These are phyloP conservation scores for Zygosaccharomyces rouxii DNA, from an alignment of 805 yeast genomes.

Conservation along the genomic window DNA sequence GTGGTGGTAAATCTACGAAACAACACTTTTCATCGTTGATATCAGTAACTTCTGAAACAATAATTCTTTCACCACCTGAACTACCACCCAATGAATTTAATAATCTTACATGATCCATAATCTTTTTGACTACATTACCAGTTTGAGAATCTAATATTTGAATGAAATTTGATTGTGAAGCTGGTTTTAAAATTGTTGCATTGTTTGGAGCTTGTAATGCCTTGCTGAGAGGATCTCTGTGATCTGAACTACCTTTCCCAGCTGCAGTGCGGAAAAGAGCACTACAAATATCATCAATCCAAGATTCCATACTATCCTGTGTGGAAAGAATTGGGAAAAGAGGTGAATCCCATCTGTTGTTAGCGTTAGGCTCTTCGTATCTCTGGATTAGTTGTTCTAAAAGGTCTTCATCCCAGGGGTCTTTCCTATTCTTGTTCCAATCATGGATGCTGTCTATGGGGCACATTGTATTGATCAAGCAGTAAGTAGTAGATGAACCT, in stretches of 20 bases:
- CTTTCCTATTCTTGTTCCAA: slow-evolving; percentile 46
- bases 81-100: slow-evolving; percentile 40
- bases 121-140: slow-evolving; percentile 54
- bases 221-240: slow-evolving; percentile 45
- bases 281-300: slow-evolving; percentile 61
- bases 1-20: slow-evolving; percentile 58
- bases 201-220: slow-evolving; percentile 69
- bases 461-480: slow-evolving; percentile 74
- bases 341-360: slow-evolving; percentile 92
- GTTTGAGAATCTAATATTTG: slow-evolving; percentile 75
- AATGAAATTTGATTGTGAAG: slow-evolving; percentile 67
- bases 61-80: slow-evolving; percentile 42
- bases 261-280: slow-evolving; percentile 41
- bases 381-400: slow-evolving; percentile 70
- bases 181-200: slow-evolving; percentile 79
- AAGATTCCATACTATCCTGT: slow-evolving; percentile 44
- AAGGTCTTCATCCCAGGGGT: slow-evolving; percentile 60
- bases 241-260: slow-evolving; percentile 7
- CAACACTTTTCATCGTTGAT: slow-evolving; percentile 39
- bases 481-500: slow-evolving; percentile 71
- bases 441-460: slow-evolving; percentile 57
- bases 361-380: slow-evolving; percentile 88
- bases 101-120: slow-evolving; percentile 46
- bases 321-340: slow-evolving; percentile 56
- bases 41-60: slow-evolving; percentile 39